phyloP scores from a whole-genome alignment of 306 rosid genomes.

The Pachyrhizus erosus region DNA sequence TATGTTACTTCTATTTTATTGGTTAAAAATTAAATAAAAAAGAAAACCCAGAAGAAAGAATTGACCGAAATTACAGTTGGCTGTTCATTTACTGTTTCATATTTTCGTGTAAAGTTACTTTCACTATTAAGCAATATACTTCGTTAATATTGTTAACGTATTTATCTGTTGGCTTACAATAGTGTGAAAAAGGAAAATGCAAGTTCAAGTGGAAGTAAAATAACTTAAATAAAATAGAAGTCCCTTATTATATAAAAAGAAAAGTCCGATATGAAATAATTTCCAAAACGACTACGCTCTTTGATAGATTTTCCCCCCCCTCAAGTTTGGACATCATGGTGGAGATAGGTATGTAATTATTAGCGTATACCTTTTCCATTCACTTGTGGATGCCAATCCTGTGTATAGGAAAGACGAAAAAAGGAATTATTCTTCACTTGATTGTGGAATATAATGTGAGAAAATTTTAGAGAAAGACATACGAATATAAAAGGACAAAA shows the following conservation, averaged over 20 bases:
- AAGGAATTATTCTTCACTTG: slow-evolving; percentile 16
- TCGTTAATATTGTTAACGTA: neutral
- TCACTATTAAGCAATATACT: neutral
- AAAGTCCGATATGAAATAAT: neutral
- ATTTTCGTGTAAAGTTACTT: neutral
- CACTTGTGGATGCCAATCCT: neutral
- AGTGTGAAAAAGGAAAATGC: neutral
- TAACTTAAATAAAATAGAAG: neutral
- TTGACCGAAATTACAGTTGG: neutral
- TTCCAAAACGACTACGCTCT: neutral
- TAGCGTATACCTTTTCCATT: neutral
- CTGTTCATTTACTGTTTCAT: neutral
- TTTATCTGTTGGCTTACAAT: neutral
- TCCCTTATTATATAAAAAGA: neutral
- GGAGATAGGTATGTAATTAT: neutral
- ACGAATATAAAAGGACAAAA: neutral
- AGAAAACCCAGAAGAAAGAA: neutral
- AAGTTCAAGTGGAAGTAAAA: neutral
- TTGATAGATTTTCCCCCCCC: neutral
- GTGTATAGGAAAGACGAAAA: neutral
- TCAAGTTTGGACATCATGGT: neutral
- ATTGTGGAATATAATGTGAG: slow-evolving; percentile 20
- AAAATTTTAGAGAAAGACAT: neutral
- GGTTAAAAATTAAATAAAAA: neutral
- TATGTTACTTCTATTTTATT: neutral